Evolutionary conservation across 306 rosid genomes (phyloP), one percentile per base, ranked within the genome.

Genomic region (Lupinus albus): DNA sequence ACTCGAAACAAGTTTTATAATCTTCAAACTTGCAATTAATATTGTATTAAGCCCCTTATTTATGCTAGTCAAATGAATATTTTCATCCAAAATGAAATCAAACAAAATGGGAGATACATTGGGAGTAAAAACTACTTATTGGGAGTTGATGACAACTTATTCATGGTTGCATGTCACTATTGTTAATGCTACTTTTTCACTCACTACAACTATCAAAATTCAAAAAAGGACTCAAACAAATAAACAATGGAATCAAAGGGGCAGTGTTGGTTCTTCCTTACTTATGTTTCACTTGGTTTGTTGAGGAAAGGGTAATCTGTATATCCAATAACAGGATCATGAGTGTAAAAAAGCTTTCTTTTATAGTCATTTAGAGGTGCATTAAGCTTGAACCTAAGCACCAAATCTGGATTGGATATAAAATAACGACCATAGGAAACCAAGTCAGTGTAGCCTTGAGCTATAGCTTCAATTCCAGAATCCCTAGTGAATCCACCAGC

Each of bases 401-500:
- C 86, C 61, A 91, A 72, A 68, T 91, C 97, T n/a, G 96, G 97
- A 73, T 91, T 88, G 9, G 97, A 79, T 68, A 91, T 86, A 63
- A 86, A 86, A 56, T 67, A 73, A 38, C 96, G 91, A 12, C 97
- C 97, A 68, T 79, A 91, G 0, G 97, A 88, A 47, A 88, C 91
- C 70, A 91, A 48, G 46, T 92, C 96, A 18, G 96, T 76, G 10
- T 85, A 92, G 1, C 86, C 91, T 4, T 76, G 75, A 30, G 84
- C 83, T 2, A 92, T 66, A 67, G 87, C 95, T 71, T 89, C 76
- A 79, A 92, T 78, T 64, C 95, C 96, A 1, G 86, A 79, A 71
- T 89, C 75, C 69, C 88, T 75, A 39, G 84, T 87, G 79, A 74
- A 92, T n/a, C 98, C 98, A 18, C 98, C 98, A 52, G 95, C 87